These are phyloP conservation scores for Trametes meyenii DNA, from an alignment of 768 basidiomycete genomes.

Conservation along the genomic window DNA sequence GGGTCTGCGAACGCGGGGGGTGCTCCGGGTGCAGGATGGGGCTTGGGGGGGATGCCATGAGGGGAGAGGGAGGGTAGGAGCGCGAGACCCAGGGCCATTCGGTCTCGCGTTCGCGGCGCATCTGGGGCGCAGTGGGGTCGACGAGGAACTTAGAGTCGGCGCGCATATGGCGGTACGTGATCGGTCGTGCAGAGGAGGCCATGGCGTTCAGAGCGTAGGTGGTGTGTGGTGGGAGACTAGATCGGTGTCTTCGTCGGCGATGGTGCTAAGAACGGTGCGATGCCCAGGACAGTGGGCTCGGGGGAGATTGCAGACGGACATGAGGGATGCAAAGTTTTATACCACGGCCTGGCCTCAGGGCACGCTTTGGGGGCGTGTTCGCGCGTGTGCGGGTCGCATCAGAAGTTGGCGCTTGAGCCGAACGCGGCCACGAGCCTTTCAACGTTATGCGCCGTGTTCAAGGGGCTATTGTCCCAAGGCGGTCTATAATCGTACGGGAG, in stretches of 20 bases:
- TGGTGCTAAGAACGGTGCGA: background rate
- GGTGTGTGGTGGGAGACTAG: background rate
- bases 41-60: constrained; percentile 15
- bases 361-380: constrained; percentile 22
- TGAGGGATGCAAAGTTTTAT: constrained; percentile 13
- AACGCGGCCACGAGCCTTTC: background rate
- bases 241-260: background rate
- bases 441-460: background rate
- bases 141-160: constrained; percentile 16
- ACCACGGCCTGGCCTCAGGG: constrained; percentile 17
- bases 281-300: constrained; percentile 9
- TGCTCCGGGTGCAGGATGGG: constrained; percentile 19
- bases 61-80: constrained; percentile 21
- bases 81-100: constrained; percentile 17
- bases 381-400: constrained; percentile 17
- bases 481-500: too few relatives aligned
- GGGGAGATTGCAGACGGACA: constrained; percentile 10
- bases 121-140: constrained; percentile 8
- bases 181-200: constrained; percentile 13
- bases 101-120: constrained; percentile 15
- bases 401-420: constrained; percentile 18
- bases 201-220: constrained; percentile 1
- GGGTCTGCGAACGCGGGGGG: constrained; percentile 15
- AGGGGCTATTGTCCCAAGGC: background rate
- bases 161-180: constrained; percentile 16